Conservation (phyloP, 169 alveolate species). For the Theileria equi region DNA sequence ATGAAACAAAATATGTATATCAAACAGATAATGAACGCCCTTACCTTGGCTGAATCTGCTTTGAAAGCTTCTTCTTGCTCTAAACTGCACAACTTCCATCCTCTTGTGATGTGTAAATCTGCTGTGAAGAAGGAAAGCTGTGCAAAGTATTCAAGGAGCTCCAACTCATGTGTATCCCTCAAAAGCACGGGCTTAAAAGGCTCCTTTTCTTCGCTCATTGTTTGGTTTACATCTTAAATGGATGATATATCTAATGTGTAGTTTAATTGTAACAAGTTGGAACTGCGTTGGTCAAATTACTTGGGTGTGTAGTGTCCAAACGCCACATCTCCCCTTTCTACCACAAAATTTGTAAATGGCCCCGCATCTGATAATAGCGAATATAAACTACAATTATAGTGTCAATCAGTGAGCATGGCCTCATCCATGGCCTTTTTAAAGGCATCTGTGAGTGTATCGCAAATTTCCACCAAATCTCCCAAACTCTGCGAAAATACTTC, state of each 20-base stretch:
- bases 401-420: not conserved
- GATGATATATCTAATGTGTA: not conserved
- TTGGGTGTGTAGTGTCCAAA: not conserved
- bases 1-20: not conserved
- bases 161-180: constrained; percentile 65
- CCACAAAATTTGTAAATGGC: no score
- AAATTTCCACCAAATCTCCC: constrained; percentile 62
- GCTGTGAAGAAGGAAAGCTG: constrained; percentile 80
- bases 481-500: constrained; percentile 64
- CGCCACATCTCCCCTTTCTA: no score
- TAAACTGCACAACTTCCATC: constrained; percentile 65
- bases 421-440: constrained; percentile 42
- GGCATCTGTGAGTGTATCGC: constrained; percentile 64
- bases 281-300: not conserved
- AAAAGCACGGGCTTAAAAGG: constrained; percentile 57
- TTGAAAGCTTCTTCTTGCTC: constrained; percentile 65
- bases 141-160: constrained; percentile 76
- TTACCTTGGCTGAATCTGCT: constrained; percentile 59
- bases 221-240: not conserved
- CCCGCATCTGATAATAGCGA: no score
- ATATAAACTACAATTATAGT: not conserved
- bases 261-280: not conserved
- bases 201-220: constrained; percentile 13
- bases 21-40: not conserved
- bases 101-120: constrained; percentile 77